Evolutionary conservation across 331 rosid species (phyloP).

Genomic region (Rosa hybrid): DNA sequence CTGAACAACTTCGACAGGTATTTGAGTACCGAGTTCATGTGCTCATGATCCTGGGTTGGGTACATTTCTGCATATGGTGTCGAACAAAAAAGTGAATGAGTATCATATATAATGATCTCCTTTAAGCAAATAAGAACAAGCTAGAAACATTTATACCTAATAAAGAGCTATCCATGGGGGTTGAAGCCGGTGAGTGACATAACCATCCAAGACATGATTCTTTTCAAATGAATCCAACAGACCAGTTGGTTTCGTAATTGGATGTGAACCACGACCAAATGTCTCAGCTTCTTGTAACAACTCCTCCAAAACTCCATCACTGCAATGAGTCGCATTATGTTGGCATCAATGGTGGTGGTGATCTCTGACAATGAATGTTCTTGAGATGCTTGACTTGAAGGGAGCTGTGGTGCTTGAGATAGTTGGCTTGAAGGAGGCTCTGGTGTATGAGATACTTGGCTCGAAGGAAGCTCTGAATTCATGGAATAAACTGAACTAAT

Average conservation of each 20-base stretch:
- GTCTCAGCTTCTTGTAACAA: slow-evolving; percentile 60
- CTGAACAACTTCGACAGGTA: slow-evolving; percentile 57
- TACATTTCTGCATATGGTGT: slow-evolving; percentile 38
- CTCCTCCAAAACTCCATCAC: slow-evolving; percentile 50
- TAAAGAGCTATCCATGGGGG: background rate
- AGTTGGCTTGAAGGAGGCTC: background rate
- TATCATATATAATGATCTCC: background rate
- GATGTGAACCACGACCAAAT: slow-evolving; percentile 15
- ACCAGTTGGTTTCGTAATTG: background rate
- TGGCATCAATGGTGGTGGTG: slow-evolving; percentile 21
- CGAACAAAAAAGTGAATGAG: background rate
- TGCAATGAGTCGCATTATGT: slow-evolving; percentile 18
- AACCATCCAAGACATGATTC: slow-evolving; percentile 38
- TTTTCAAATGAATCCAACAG: slow-evolving; percentile 35
- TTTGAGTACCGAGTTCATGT: slow-evolving; percentile 41
- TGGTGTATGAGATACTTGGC: slow-evolving; percentile 40
- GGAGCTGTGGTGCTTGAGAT: background rate
- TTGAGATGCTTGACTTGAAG: background rate
- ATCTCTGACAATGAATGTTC: slow-evolving; percentile 13
- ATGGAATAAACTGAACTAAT: slow-evolving; percentile 25
- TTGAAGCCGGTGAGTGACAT: slow-evolving; percentile 16
- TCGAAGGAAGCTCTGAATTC: slow-evolving; percentile 69
- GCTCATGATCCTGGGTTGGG: slow-evolving; percentile 35
- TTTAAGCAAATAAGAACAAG: background rate
- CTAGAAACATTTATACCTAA: background rate